Evolutionary conservation across 83 land plant genomes (phyloP).

Genomic region (Picea abies): DNA sequence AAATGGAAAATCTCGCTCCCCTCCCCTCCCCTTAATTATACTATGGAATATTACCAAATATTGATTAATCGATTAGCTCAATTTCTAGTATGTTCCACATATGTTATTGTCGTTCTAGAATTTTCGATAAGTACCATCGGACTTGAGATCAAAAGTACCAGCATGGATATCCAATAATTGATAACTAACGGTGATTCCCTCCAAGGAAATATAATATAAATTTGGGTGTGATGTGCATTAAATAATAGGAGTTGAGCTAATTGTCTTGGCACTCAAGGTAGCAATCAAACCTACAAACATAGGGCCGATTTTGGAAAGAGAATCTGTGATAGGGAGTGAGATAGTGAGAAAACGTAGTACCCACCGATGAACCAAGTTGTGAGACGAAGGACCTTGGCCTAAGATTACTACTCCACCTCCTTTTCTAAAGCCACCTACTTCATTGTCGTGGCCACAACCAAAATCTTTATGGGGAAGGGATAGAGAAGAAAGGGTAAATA

Average conservation of each 20-base stretch:
- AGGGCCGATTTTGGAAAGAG: constrained; percentile 25
- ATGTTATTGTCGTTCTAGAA: constrained; percentile 16
- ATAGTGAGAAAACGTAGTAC: constrained; percentile 34
- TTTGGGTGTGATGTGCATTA: background rate
- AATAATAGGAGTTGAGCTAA: constrained; percentile 18
- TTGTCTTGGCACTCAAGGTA: constrained; percentile 2
- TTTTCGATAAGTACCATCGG: constrained; percentile 13
- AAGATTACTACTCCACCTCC: constrained; percentile 24
- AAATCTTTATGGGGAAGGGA: background rate
- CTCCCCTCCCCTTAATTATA: no score
- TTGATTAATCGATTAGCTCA: no score
- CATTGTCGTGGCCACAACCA: constrained; percentile 19
- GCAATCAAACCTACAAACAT: constrained; percentile 27
- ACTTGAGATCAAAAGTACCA: background rate
- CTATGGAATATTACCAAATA: no score
- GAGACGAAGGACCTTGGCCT: constrained; percentile 23
- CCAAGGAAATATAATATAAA: constrained; percentile 31
- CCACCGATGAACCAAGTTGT: constrained; percentile 16
- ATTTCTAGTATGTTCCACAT: constrained; percentile 19
- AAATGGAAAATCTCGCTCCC: no score
- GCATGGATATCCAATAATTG: background rate
- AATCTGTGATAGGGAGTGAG: constrained; percentile 24
- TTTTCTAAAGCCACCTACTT: background rate
- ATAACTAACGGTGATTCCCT: constrained; percentile 32
- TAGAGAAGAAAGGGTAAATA: background rate